phyloP scores from a whole-genome alignment of 2,329 filamentous ascomycete species.

The Alternaria arborescens region DNA sequence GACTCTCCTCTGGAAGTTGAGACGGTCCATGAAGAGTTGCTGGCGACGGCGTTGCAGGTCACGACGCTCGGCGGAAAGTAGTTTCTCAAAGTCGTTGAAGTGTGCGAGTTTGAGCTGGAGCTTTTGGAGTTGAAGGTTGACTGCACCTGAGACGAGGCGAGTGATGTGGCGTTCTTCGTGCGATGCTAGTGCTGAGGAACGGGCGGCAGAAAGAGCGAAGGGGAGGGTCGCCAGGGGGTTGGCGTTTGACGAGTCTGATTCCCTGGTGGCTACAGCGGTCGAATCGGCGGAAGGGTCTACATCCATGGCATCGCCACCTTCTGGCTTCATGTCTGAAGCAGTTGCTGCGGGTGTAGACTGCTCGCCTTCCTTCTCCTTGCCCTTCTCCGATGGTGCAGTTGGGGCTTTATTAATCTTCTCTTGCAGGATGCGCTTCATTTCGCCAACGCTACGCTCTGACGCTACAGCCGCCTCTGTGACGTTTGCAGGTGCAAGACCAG shows the following conservation, averaged over 20 bases:
- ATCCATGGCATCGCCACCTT: slow-evolving; percentile 66
- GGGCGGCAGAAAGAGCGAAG: slow-evolving; percentile 84
- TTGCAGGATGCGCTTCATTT: slow-evolving; percentile 81
- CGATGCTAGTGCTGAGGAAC: slow-evolving; percentile 86
- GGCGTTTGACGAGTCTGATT: slow-evolving; percentile 17
- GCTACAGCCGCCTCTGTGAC: slow-evolving; percentile 81
- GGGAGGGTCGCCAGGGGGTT: slow-evolving; percentile 75
- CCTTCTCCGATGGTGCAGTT: slow-evolving; percentile 56
- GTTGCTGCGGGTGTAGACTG: slow-evolving; percentile 55
- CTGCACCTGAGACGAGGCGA: slow-evolving; percentile 86
- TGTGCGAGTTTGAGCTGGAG: slow-evolving; percentile 95
- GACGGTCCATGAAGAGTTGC: slow-evolving; percentile 89
- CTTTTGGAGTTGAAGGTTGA: slow-evolving; percentile 95
- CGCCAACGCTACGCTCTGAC: slow-evolving; percentile 84
- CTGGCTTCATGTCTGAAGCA: slow-evolving; percentile 61
- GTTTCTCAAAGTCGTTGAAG: slow-evolving; percentile 94
- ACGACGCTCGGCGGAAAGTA: slow-evolving; percentile 88
- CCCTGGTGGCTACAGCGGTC: slow-evolving; percentile 47
- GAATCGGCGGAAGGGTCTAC: slow-evolving; percentile 62
- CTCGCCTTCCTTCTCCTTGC: slow-evolving; percentile 69
- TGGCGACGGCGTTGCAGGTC: slow-evolving; percentile 92
- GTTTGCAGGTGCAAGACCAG: slow-evolving; percentile 86
- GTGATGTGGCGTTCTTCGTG: slow-evolving; percentile 98
- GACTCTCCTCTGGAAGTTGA: slow-evolving; percentile 88
- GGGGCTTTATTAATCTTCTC: slow-evolving; percentile 75